Evolutionary conservation across 2,329 filamentous ascomycete species (phyloP).

Genomic region (Berkeleyomyces basicola): DNA sequence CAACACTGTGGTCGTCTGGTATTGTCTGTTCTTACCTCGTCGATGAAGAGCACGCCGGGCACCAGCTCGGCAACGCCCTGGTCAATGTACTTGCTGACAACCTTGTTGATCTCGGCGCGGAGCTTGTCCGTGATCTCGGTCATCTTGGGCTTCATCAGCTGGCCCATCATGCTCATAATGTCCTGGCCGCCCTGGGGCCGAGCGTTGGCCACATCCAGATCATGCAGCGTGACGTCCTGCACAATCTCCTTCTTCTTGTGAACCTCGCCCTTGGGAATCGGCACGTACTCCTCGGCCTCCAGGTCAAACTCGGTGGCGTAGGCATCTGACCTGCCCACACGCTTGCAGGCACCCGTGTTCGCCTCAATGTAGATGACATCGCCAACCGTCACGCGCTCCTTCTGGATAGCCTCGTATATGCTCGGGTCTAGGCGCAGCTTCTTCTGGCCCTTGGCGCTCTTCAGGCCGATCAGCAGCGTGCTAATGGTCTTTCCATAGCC

Average conservation of each 20-base stretch:
- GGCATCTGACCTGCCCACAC: slow-evolving; percentile 86
- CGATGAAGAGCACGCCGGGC: slow-evolving; percentile 96
- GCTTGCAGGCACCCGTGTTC: slow-evolving; percentile 95
- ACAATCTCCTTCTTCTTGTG: slow-evolving; percentile 99
- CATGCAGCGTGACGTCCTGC: slow-evolving; percentile 93
- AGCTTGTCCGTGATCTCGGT: slow-evolving; percentile 98
- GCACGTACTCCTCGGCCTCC: slow-evolving; percentile 97
- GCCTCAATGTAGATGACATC: slow-evolving; percentile 99
- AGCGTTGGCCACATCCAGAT: slow-evolving; percentile 89
- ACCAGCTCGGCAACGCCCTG: slow-evolving; percentile 95
- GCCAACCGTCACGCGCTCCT: slow-evolving; percentile 87
- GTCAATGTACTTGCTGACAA: slow-evolving; percentile 97
- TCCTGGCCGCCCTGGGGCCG: slow-evolving; percentile 93
- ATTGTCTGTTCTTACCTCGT: slow-evolving; percentile 49
- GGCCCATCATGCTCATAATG: slow-evolving; percentile 99
- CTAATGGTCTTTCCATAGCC: slow-evolving; percentile 96
- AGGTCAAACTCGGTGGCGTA: slow-evolving; percentile 98
- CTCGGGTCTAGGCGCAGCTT: slow-evolving; percentile 92
- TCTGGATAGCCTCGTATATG: slow-evolving; percentile 98
- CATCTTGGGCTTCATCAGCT: slow-evolving; percentile 99
- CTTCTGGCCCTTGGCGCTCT: slow-evolving; percentile 93
- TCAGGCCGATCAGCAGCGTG: slow-evolving; percentile 82
- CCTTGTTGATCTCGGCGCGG: slow-evolving; percentile 92
- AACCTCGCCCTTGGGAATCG: slow-evolving; percentile 95
- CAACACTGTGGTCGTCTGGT: background rate